Conservation (phyloP, 352 stramenopile genomes). For the Phytophthora sp. region DNA sequence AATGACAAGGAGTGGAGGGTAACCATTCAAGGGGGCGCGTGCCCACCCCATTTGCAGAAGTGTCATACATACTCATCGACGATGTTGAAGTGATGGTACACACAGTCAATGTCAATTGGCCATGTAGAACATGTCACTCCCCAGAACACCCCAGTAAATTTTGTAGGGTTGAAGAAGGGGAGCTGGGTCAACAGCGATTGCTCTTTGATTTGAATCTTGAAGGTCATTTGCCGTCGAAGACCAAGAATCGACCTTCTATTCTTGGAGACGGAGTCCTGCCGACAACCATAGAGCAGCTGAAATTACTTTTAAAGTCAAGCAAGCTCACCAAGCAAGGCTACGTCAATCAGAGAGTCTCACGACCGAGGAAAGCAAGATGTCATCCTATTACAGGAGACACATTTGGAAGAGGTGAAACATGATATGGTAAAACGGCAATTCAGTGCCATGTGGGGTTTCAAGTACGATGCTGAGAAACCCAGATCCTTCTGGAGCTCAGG, state of each 20-base stretch:
- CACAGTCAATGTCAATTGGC: neutral
- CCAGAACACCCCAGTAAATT: neutral
- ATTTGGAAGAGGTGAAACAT: neutral
- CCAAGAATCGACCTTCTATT: neutral
- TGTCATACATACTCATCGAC: neutral
- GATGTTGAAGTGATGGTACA: neutral
- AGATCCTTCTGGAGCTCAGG: neutral
- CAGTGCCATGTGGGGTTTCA: neutral
- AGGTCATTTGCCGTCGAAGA: neutral
- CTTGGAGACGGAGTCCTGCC: neutral
- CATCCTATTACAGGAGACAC: neutral
- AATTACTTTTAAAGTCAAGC: neutral
- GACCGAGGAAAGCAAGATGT: neutral
- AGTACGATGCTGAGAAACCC: neutral
- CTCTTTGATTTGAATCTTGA: neutral
- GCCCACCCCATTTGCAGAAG: neutral
- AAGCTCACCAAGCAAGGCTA: no score
- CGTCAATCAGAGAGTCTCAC: no score
- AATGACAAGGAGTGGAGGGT: slow-evolving; percentile 8
- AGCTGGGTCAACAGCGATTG: neutral
- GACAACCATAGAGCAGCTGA: neutral
- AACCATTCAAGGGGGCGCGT: neutral
- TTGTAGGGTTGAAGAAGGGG: neutral
- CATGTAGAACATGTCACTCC: neutral
- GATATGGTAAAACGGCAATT: neutral